phyloP scores from a whole-genome alignment of 2,329 filamentous ascomycete genomes.

The Nannizzia gypsea region DNA sequence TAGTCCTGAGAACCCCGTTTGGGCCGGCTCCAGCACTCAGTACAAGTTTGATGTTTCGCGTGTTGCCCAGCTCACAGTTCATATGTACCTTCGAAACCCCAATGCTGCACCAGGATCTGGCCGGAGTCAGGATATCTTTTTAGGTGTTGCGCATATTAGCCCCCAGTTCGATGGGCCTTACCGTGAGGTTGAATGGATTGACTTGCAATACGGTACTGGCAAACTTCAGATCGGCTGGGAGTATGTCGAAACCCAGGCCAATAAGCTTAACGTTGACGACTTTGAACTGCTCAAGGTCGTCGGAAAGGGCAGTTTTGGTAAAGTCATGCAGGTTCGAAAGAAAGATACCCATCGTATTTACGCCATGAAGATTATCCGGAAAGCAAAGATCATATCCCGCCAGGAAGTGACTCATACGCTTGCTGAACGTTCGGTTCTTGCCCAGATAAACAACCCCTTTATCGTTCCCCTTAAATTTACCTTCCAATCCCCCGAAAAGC shows the following conservation, averaged over 20 bases:
- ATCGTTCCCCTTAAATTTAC: conserved; percentile 98
- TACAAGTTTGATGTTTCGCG: conserved; percentile 99
- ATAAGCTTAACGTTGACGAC: conserved; percentile 87
- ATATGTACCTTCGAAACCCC: conserved; percentile 90
- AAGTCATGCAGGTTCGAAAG: conserved; percentile 98
- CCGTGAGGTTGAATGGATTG: conserved; percentile 72
- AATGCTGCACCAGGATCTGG: conserved; percentile 69
- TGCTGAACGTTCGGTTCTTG: conserved; percentile 88
- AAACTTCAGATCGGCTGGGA: conserved; percentile 84
- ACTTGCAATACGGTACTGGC: conserved; percentile 80
- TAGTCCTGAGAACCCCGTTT: conserved; percentile 83
- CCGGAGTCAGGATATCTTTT: conserved; percentile 89
- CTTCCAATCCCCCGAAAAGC: conserved; percentile 96
- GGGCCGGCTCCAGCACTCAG: conserved; percentile 92
- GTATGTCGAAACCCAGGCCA: conserved; percentile 83
- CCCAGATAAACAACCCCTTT: conserved; percentile 99
- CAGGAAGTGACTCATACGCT: conserved; percentile 96
- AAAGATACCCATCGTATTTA: conserved; percentile 97
- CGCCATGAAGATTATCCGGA: conserved; percentile 97
- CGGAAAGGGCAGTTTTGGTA: conserved; percentile 95
- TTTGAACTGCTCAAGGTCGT: conserved; percentile 97
- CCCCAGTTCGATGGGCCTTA: conserved; percentile 80
- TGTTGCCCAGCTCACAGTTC: conserved; percentile 79
- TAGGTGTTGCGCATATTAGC: conserved; percentile 79
- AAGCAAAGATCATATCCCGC: conserved; percentile 95